Conservation (phyloP, 1,284 basidiomycete genomes). For the Mycena citricolor region DNA sequence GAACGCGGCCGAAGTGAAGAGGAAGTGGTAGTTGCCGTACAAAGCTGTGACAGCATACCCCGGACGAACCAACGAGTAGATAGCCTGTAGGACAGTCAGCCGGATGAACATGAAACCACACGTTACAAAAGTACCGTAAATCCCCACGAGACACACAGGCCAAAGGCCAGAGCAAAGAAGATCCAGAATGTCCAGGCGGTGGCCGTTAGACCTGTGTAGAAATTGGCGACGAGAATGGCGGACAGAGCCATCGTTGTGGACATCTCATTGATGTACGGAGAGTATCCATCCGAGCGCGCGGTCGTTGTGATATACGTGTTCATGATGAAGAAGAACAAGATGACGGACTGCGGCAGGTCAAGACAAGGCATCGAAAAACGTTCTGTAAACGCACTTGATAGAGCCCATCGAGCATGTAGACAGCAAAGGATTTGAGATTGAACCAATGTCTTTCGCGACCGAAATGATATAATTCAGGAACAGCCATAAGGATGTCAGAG, state of each 20-base stretch:
- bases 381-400: slow-evolving; percentile 69
- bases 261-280: slow-evolving; percentile 80
- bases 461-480: slow-evolving; percentile 89
- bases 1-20: slow-evolving; percentile 87
- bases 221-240: slow-evolving; percentile 80
- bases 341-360: slow-evolving; percentile 58
- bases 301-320: slow-evolving; percentile 83
- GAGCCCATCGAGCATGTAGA: slow-evolving; percentile 89
- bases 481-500: slow-evolving; percentile 85
- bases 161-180: slow-evolving; percentile 80
- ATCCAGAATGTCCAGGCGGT: slow-evolving; percentile 94
- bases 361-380: slow-evolving; percentile 13
- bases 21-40: slow-evolving; percentile 77
- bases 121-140: slow-evolving; percentile 69
- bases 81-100: slow-evolving; percentile 48
- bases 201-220: slow-evolving; percentile 90
- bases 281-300: slow-evolving; percentile 80
- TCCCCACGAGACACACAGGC: slow-evolving; percentile 69
- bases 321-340: slow-evolving; percentile 86
- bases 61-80: slow-evolving; percentile 81
- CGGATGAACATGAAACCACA: neutral
- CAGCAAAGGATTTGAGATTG: slow-evolving; percentile 69
- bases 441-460: slow-evolving; percentile 88
- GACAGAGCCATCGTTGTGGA: slow-evolving; percentile 89
- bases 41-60: slow-evolving; percentile 70